Evolutionary conservation across 2,329 filamentous ascomycete genomes (phyloP).

Genomic region (Huntiella savannae): DNA sequence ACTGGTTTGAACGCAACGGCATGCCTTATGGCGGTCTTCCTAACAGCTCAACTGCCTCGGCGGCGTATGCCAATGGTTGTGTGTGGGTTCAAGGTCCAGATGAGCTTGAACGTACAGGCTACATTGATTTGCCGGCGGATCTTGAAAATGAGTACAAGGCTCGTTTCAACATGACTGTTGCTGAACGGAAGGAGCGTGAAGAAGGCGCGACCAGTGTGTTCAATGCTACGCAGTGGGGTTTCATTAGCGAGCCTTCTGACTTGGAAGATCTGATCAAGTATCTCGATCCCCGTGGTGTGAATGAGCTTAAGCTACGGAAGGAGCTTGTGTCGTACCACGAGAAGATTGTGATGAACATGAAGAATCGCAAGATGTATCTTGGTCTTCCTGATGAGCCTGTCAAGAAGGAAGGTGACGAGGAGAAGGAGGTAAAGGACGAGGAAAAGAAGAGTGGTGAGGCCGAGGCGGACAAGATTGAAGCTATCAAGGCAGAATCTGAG

Average conservation of each 20-base stretch:
- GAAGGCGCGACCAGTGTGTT: conserved; percentile 67
- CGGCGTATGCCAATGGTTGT: conserved; percentile 81
- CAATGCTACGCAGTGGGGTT: conserved; percentile 73
- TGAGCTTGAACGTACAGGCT: conserved; percentile 67
- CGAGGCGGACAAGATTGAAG: not conserved
- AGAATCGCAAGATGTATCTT: conserved; percentile 57
- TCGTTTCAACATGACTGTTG: conserved; percentile 64
- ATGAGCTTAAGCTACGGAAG: conserved; percentile 74
- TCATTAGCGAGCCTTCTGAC: conserved; percentile 61
- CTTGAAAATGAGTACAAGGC: conserved; percentile 57
- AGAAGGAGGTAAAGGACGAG: conserved; percentile 15
- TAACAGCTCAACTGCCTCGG: conserved; percentile 67
- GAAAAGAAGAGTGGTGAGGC: conserved; percentile 8
- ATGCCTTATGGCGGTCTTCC: conserved; percentile 90
- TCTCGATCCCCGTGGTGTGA: conserved; percentile 71
- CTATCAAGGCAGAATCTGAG: conserved; percentile 15
- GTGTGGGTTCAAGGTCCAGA: conserved; percentile 95
- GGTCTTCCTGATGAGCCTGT: conserved; percentile 22
- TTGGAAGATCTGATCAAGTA: conserved; percentile 67
- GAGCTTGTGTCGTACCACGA: conserved; percentile 62
- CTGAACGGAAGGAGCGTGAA: conserved; percentile 67
- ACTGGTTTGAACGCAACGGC: conserved; percentile 97
- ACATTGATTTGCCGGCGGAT: conserved; percentile 57
- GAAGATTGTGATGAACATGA: conserved; percentile 62
- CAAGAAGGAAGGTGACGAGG: conserved; percentile 10